Evolutionary conservation across 2,329 filamentous ascomycete species (phyloP), one percentile per base, ranked within the genome.

Genomic region (Lasiodiplodia hormozganensis): DNA sequence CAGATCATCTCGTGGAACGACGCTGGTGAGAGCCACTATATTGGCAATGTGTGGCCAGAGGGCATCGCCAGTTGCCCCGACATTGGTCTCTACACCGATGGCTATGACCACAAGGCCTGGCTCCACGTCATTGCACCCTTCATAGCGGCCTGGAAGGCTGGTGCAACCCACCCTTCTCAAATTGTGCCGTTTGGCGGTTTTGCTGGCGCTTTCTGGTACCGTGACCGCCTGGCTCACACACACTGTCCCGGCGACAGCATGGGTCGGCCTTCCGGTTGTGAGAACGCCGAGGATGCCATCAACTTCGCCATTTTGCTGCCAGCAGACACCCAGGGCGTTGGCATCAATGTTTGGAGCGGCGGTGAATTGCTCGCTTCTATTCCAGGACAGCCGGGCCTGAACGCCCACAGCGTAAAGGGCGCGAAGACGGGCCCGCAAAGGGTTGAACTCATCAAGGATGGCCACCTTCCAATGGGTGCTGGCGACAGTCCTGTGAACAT

Each of bases 1-100:
- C 76, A 82, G 70, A 71, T 81, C 4, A 78, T 80, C 57, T 80
- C 78, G 16, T 82, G 80, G 80, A 82, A 82, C 60, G 80, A 82
- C 62, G 78, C 74, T 0, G 79, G 79, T 2, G 80, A 82, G 65
- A 72, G 72, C 12, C 80, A 81, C 69, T 82, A 82, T 65, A 77
- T 82, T 69, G 80, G 79, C 0, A 78, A 79, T n/a, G 67, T 77
- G 11, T 82, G 79, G 78, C 69, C 70, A 0, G 79, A 81, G 43
- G 72, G 75, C 0, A 72, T 70, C 10, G 72, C 76, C 0, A 72
- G 70, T 11, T 71, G 72, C 0, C 58, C 52, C 51, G 62, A 70
- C 0, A 77, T 78, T 21, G 70, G 71, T 2, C 70, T 66, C 1
- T 78, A 80, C 36, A 74, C 74, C 12, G 71, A 76, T 12, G 74